A percentile compares a stretch with the other conserved stretches of the same genome.
These are phyloP conservation scores for Beauveria bassiana DNA, from an alignment of 2,329 filamentous ascomycete genomes.

Conservation along the genomic window DNA sequence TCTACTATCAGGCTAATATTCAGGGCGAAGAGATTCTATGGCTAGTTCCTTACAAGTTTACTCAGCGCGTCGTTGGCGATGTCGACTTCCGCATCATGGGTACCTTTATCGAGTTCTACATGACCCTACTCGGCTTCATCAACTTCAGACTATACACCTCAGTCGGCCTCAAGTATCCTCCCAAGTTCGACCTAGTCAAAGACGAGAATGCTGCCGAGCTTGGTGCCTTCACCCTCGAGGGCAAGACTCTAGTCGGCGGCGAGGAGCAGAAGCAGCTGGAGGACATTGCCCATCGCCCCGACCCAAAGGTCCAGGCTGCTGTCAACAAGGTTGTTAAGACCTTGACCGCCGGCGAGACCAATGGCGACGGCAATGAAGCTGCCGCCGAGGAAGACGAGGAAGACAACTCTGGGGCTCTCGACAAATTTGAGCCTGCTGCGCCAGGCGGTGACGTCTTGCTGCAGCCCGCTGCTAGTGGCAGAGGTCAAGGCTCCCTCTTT, in stretches of 20 bases:
- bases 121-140: constrained; percentile 88
- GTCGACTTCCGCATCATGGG: constrained; percentile 99
- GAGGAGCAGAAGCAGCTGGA: constrained; percentile 45
- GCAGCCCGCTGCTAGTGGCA: constrained; percentile 63
- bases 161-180: constrained; percentile 87
- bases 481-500: constrained; percentile 69
- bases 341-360: constrained; percentile 49
- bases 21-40: constrained; percentile 95
- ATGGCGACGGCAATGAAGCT: constrained; percentile 22
- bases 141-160: constrained; percentile 93
- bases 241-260: constrained; percentile 51
- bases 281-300: constrained; percentile 39
- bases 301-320: constrained; percentile 56
- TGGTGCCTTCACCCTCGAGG: constrained; percentile 83
- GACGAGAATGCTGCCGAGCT: constrained; percentile 88
- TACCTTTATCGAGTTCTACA: constrained; percentile 98
- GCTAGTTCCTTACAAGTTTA: constrained; percentile 97
- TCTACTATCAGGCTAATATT: constrained; percentile 97
- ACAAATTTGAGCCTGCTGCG: constrained; percentile 83
- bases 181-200: constrained; percentile 80
- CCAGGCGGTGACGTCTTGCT: constrained; percentile 78
- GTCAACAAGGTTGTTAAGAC: constrained; percentile 63
- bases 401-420: constrained; percentile 55
- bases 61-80: constrained; percentile 86
- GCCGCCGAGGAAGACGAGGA: constrained; percentile 27